These are phyloP conservation scores for Xylaria sp. DNA, from an alignment of 2,329 filamentous ascomycete genomes.

Conservation along the genomic window DNA sequence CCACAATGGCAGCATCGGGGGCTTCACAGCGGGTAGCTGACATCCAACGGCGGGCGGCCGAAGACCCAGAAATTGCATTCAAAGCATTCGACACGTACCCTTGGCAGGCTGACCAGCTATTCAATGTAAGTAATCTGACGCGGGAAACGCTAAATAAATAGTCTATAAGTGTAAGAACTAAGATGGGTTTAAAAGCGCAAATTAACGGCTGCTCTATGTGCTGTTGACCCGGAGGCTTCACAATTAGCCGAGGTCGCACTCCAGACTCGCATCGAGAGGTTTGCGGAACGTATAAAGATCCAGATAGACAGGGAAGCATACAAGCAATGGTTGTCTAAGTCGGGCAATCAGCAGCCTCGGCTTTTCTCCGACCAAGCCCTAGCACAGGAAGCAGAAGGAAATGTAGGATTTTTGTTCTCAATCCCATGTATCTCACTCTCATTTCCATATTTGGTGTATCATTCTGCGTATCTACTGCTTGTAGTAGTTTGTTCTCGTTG, in stretches of 20 bases:
- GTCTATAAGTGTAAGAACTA: not conserved
- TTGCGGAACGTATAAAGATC: constrained; percentile 38
- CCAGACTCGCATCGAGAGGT: constrained; percentile 36
- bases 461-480: not conserved
- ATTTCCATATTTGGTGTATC: not conserved
- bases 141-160: not conserved
- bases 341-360: constrained; percentile 25
- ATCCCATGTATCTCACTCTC: not conserved
- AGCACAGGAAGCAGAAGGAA: constrained; percentile 29
- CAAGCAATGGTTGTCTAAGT: constrained; percentile 35
- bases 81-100: constrained; percentile 42
- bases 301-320: constrained; percentile 37
- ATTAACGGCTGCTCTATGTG: constrained; percentile 23
- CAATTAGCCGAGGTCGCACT: constrained; percentile 34
- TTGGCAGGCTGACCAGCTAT: constrained; percentile 40
- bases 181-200: constrained; percentile 14
- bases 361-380: constrained; percentile 37
- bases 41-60: constrained; percentile 36
- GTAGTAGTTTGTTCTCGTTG: not conserved
- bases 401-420: constrained; percentile 25
- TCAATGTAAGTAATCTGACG: constrained; percentile 33
- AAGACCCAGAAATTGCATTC: constrained; percentile 37
- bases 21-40: constrained; percentile 24
- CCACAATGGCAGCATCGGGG: constrained; percentile 32
- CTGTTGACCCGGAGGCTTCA: constrained; percentile 14